Evolutionary conservation across 139 green algal species (phyloP).

Genomic region (Chlorella sp.): DNA sequence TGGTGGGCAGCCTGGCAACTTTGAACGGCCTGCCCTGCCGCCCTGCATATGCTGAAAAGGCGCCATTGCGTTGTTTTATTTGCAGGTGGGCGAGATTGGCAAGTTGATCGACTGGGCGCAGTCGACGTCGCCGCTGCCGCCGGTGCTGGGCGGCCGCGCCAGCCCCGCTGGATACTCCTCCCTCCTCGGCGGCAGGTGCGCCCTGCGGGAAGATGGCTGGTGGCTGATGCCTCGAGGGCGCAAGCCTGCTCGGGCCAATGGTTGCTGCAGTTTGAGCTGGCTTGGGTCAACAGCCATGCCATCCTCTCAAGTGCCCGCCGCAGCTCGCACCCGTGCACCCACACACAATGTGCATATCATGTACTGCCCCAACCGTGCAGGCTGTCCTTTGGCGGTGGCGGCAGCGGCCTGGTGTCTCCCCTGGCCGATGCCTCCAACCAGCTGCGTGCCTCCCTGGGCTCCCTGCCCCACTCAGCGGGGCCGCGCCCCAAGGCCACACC

Average conservation of each 20-base stretch:
- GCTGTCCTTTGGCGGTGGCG: conserved; percentile 26
- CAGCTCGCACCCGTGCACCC: no score
- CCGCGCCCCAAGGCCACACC: no score
- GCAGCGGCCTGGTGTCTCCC: not conserved
- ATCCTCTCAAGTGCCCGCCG: no score
- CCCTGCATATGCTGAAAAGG: no score
- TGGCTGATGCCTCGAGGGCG: no score
- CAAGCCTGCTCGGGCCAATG: not conserved
- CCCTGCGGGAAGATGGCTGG: not conserved
- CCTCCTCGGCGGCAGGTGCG: not conserved
- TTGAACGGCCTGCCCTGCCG: not conserved
- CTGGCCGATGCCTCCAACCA: conserved; percentile 20
- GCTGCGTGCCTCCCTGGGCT: not conserved
- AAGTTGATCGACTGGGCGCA: conserved; percentile 48
- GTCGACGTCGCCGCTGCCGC: conserved; percentile 17
- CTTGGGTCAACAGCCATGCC: no score
- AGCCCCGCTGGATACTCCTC: conserved; percentile 21
- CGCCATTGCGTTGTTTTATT: no score
- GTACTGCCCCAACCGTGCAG: not conserved
- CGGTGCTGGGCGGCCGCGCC: not conserved
- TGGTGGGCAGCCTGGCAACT: no score
- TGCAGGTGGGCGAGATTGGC: conserved; percentile 38
- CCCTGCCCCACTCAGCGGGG: not conserved
- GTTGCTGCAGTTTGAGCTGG: not conserved
- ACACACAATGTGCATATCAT: no score